Conservation (phyloP, 2,329 filamentous ascomycete species). For the Pseudogymnoascus sp. region DNA sequence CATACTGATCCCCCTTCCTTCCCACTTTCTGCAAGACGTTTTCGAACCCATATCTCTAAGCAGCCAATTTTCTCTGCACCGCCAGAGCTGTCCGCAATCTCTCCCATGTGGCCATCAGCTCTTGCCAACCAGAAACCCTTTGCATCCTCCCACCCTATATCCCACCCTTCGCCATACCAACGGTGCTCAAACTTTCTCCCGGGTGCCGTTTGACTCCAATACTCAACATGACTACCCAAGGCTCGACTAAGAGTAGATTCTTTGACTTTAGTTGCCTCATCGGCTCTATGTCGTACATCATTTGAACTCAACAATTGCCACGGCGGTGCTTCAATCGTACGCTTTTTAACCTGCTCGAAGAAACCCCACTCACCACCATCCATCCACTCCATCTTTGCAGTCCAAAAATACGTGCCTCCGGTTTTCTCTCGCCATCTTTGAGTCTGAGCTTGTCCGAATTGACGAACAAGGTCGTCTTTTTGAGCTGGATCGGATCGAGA, state of each 20-base stretch:
- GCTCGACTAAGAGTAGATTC: constrained; percentile 31
- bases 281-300: constrained; percentile 31
- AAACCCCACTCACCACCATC: constrained; percentile 55
- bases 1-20: constrained; percentile 34
- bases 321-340: constrained; percentile 34
- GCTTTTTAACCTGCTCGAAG: constrained; percentile 39
- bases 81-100: constrained; percentile 5
- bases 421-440: constrained; percentile 39
- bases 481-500: constrained; percentile 35
- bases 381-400: constrained; percentile 53
- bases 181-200: constrained; percentile 42
- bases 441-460: constrained; percentile 42
- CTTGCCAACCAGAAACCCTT: constrained; percentile 40
- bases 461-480: constrained; percentile 33
- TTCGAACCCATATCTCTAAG: constrained; percentile 50
- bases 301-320: constrained; percentile 30
- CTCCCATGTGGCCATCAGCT: constrained; percentile 26
- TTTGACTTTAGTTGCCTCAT: constrained; percentile 33
- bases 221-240: constrained; percentile 37
- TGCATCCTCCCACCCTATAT: constrained; percentile 47
- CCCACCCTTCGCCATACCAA: constrained; percentile 47
- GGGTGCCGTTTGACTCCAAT: constrained; percentile 40
- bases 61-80: constrained; percentile 47
- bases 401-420: constrained; percentile 51
- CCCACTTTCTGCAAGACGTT: constrained; percentile 43